These are phyloP conservation scores for Moesziomyces antarcticus DNA, from an alignment of 1,284 basidiomycete species.

Conservation along the genomic window DNA sequence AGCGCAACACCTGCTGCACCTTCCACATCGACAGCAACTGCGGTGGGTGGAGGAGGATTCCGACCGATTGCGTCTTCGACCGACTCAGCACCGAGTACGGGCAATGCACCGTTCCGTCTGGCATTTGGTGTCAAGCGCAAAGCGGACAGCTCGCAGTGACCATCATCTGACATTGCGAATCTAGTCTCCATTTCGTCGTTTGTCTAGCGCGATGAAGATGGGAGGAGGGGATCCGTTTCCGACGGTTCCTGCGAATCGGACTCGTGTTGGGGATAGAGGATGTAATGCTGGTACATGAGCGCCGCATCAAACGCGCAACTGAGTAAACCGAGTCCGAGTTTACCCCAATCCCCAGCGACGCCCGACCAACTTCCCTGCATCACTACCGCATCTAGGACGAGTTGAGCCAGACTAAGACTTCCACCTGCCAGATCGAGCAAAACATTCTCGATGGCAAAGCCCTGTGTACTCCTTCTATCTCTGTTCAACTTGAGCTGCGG, in stretches of 20 bases:
- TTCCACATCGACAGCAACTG: not conserved
- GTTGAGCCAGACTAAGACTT: slow-evolving; percentile 59
- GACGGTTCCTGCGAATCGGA: not conserved
- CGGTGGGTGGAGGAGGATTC: slow-evolving; percentile 8
- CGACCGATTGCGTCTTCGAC: slow-evolving; percentile 9
- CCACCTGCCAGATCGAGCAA: slow-evolving; percentile 68
- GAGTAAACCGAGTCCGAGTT: slow-evolving; percentile 67
- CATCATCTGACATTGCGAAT: not conserved
- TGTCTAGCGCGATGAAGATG: not conserved
- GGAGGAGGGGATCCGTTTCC: not conserved
- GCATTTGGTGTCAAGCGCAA: slow-evolving; percentile 34
- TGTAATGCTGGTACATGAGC: slow-evolving; percentile 69
- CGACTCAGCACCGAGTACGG: slow-evolving; percentile 2
- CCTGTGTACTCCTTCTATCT: slow-evolving; percentile 65
- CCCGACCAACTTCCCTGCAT: slow-evolving; percentile 59
- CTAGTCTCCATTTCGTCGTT: too few species aligned
- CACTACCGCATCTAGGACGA: slow-evolving; percentile 59
- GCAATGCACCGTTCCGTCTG: slow-evolving; percentile 15
- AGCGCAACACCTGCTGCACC: slow-evolving; percentile 35
- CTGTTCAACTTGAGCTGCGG: slow-evolving; percentile 67
- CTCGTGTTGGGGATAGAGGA: slow-evolving; percentile 51
- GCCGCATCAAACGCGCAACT: slow-evolving; percentile 68
- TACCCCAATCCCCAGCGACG: slow-evolving; percentile 64
- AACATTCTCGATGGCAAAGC: slow-evolving; percentile 69
- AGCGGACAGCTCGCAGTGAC: slow-evolving; percentile 8